Evolutionary conservation across 2,329 filamentous ascomycete species (phyloP), one percentile per base, ranked within the genome.

Genomic region (Ophiostoma pallidulum): DNA sequence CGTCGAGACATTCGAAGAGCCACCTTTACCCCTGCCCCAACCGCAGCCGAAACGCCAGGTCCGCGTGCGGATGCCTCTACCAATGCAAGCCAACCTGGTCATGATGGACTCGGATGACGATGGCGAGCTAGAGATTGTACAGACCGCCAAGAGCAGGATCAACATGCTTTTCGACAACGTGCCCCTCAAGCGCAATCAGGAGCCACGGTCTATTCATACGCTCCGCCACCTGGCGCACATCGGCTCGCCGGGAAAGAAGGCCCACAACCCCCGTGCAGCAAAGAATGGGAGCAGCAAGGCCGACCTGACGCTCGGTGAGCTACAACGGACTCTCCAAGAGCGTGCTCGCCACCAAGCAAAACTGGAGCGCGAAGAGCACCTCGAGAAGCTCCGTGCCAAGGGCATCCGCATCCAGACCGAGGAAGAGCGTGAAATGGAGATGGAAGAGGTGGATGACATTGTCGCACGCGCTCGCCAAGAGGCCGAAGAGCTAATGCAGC

Each of bases 401-500:
- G 92, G 92, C 8, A 75, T 96, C 22, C 70, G 84, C 20, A 72
- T 97, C 16, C 84, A 90, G 62, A 95, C 86, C 0, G 79, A 82
- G 2, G 91, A 96, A 64, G 90, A 98, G 62, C 80, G 86, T 18
- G 85, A 90, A 59, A 78, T 79, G 29, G 84, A 94, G 61, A 79
- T 88, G 63, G 80, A 85, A 49, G 80, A 90, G 50, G 80, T 95
- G 12, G 92, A 97, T 57, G 84, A 96, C 58, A 76, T 97, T 51
- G 78, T 97, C 22, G 84, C 91, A 41, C 89, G 83, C 58, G 91
- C 90, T 18, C 76, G 89, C 49, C 74, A 80, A 52, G 87, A 97
- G 60, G 90, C 83, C 2, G 77, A 85, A 38, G 81, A 84, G 55
- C 81, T 97, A 42, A 84, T 82, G 64, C 79, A 84, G 57, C 72